Evolutionary conservation across 169 alveolate species (phyloP), one percentile per base, ranked within the genome.

Genomic region (Eimeria necatrix): DNA sequence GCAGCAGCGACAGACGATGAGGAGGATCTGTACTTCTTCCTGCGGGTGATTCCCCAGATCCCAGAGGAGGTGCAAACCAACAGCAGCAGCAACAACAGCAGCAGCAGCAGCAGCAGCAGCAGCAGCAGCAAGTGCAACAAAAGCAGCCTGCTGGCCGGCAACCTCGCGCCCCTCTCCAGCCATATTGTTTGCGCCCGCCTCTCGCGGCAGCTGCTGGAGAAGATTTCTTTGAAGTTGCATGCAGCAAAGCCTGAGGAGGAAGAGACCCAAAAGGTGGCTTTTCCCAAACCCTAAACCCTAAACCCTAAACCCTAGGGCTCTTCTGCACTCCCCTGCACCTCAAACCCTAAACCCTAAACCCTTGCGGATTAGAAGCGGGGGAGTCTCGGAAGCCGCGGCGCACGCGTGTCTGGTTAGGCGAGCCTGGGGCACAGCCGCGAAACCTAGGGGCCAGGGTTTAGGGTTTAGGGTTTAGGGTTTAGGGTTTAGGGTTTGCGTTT

Each of bases 31-130:
- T 76, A 76, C 56, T 48, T 76, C 61, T 76, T 41, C 61, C 14
- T 76, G 87, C 87, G 61, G 24, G 87, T 76, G 24, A 76, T 76
- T 41, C 87, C 87, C 32, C 87, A 76, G 24, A 48, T 76, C 4
- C 87, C 87, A 48, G 87, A 76, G 3, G 87, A 76, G 18, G 61
- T 76, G 53, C 87, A 76, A 22, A 9, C 32, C 76, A 64, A 20
- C 76, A 64, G 76, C 14, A 64, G 9, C 18, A 20, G 41, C 76
- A 64, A 20, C 41, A 9, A 20, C 76, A 64, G 20, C 76, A 48
- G 14, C 56, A 76, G 87, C 24, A 71, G 61, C 87, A 76, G 48
- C 87, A 48, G 56, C 87, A 46, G 64, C 56, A 76, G 61, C 61
- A 76, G 41, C 24, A 9, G 26, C 76, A 64, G 26, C 76, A 64